phyloP scores from a whole-genome alignment of 2,329 filamentous ascomycete genomes.

The Macrophomina phaseolina region DNA sequence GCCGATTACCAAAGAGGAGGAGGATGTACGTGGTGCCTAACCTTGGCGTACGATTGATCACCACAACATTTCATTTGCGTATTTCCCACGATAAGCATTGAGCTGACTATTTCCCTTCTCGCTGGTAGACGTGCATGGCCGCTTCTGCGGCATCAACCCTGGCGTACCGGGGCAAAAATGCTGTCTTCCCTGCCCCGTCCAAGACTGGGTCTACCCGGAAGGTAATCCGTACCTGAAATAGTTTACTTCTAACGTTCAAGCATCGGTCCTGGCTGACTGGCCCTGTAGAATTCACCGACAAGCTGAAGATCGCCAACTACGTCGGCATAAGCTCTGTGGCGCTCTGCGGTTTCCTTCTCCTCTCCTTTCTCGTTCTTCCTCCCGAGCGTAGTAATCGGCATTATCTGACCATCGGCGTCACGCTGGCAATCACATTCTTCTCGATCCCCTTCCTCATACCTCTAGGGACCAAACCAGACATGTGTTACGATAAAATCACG shows the following conservation, averaged over 20 bases:
- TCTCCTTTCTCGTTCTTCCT: constrained; percentile 79
- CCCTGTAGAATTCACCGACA: constrained; percentile 6
- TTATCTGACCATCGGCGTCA: constrained; percentile 82
- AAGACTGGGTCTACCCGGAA: constrained; percentile 70
- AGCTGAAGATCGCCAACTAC: constrained; percentile 70
- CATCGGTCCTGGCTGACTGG: constrained; percentile 25
- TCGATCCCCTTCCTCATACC: constrained; percentile 70
- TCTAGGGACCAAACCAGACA: constrained; percentile 70
- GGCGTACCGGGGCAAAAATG: constrained; percentile 62
- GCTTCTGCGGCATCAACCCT: constrained; percentile 57
- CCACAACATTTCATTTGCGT: too few species aligned
- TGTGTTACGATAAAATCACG: constrained; percentile 85
- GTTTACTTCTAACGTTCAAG: constrained; percentile 12
- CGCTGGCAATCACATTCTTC: constrained; percentile 72
- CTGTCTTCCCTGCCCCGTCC: constrained; percentile 83
- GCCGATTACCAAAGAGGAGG: constrained; percentile 31
- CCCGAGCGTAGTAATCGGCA: constrained; percentile 85
- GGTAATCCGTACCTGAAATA: constrained; percentile 39
- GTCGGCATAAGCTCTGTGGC: constrained; percentile 73
- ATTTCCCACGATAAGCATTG: too few species aligned
- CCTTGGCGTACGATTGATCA: too few species aligned
- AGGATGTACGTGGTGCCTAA: constrained; percentile 33
- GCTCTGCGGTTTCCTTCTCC: constrained; percentile 73
- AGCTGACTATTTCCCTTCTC: background rate
- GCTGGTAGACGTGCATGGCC: constrained; percentile 51